phyloP scores from a whole-genome alignment of 2,329 filamentous ascomycete genomes.

The Berkeleyomyces rouxiae region DNA sequence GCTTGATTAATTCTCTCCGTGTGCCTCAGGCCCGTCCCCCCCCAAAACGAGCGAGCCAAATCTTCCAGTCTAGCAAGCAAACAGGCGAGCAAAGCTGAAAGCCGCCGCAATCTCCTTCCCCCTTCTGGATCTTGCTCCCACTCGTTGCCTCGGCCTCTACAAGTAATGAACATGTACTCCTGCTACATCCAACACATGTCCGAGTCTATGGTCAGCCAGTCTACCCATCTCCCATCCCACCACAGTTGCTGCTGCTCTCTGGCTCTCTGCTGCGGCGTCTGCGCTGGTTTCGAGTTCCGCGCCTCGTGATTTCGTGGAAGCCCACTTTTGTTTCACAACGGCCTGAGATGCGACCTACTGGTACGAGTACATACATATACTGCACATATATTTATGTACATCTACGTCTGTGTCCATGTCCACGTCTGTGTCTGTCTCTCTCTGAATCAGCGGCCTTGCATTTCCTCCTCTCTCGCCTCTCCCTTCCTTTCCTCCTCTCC shows the following conservation, averaged over 20 bases:
- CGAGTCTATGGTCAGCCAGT: no score
- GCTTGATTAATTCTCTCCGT: neutral
- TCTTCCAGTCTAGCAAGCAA: no score
- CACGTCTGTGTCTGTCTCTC: neutral
- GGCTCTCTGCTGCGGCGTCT: neutral
- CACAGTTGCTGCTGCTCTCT: neutral
- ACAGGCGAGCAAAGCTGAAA: no score
- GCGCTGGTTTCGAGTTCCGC: neutral
- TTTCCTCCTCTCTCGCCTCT: no score
- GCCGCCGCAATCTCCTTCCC: neutral
- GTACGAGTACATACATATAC: neutral
- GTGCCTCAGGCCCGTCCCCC: no score
- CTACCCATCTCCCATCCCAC: no score
- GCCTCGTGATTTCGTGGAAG: neutral
- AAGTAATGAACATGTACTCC: no score
- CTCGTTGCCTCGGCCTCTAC: neutral
- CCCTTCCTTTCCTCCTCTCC: neutral
- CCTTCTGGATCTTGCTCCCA: neutral
- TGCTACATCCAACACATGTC: no score
- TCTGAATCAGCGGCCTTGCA: neutral
- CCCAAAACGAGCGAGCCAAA: no score
- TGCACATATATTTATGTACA: neutral
- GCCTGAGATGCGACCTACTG: neutral
- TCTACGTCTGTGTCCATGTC: neutral
- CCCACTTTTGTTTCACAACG: neutral